These are phyloP conservation scores for Macrolepiota fuliginosa DNA, from an alignment of 768 basidiomycete species.

Conservation along the genomic window DNA sequence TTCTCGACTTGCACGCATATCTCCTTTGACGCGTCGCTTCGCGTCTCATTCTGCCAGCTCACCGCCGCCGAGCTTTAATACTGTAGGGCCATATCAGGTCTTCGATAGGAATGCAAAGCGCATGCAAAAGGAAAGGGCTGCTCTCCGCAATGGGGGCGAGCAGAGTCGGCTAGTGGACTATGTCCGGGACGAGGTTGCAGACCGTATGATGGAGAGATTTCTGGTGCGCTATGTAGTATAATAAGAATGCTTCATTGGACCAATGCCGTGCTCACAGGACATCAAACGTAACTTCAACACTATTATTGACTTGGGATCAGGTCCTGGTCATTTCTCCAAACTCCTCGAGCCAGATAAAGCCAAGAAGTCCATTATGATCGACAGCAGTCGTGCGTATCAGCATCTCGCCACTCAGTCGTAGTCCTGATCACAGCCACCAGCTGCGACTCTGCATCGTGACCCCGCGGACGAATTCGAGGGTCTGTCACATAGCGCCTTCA, in stretches of 20 bases:
- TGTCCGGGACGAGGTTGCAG: constrained; percentile 86
- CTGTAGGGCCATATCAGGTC: constrained; percentile 70
- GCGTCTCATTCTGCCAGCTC: constrained; percentile 48
- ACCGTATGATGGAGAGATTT: constrained; percentile 87
- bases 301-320: constrained; percentile 86
- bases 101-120: constrained; percentile 84
- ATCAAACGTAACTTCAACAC: constrained; percentile 80
- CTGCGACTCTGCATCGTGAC: constrained; percentile 71
- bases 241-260: background rate
- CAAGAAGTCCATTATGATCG: constrained; percentile 78
- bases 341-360: constrained; percentile 68
- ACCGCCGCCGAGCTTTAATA: constrained; percentile 37
- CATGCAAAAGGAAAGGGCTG: constrained; percentile 76
- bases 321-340: constrained; percentile 90
- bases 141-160: constrained; percentile 48
- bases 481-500: constrained; percentile 25
- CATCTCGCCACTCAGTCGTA: background rate
- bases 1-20: constrained; percentile 16
- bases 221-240: constrained; percentile 46
- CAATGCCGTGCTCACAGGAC: constrained; percentile 53
- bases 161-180: constrained; percentile 86
- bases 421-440: constrained; percentile 34
- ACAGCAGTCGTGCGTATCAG: constrained; percentile 67
- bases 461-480: constrained; percentile 79
- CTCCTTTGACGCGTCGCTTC: constrained; percentile 32